Conservation (phyloP, 805 yeast species). For the Cephaloascus albidus region DNA sequence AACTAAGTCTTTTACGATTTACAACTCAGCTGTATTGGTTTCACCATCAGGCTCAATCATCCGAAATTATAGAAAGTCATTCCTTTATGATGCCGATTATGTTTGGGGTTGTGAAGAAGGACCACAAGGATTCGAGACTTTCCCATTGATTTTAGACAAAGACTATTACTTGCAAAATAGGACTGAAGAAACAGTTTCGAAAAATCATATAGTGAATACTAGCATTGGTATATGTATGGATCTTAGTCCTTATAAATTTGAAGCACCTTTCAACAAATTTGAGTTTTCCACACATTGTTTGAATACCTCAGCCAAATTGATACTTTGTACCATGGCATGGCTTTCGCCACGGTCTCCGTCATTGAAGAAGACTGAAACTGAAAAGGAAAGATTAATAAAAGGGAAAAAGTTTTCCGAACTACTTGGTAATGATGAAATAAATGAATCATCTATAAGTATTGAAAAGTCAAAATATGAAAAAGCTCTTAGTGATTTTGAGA, state of each 20-base stretch:
- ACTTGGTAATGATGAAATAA: constrained; percentile 5
- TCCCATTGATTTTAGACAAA: constrained; percentile 28
- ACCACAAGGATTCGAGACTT: constrained; percentile 46
- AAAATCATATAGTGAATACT: constrained; percentile 20
- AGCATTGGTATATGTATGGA: constrained; percentile 93
- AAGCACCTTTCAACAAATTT: constrained; percentile 65
- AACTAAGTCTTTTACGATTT: constrained; percentile 21
- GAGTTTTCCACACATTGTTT: constrained; percentile 59
- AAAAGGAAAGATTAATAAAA: constrained; percentile 5
- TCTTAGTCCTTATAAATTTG: constrained; percentile 75
- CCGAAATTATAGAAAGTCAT: constrained; percentile 66
- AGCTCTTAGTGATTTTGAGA: constrained; percentile 1
- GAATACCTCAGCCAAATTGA: constrained; percentile 37
- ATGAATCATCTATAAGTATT: background rate
- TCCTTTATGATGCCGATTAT: constrained; percentile 71
- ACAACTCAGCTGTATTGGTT: constrained; percentile 66
- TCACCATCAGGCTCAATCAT: constrained; percentile 48
- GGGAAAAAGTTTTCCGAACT: constrained; percentile 9
- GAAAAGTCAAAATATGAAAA: constrained; percentile 1
- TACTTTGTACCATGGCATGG: constrained; percentile 88
- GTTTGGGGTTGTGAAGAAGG: constrained; percentile 73
- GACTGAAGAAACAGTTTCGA: constrained; percentile 3
- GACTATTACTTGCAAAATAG: constrained; percentile 4
- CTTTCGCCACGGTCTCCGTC: constrained; percentile 43
- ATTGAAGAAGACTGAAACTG: constrained; percentile 8